phyloP scores from a whole-genome alignment of 73 alveolate species.

The Tetrahymena borealis region DNA sequence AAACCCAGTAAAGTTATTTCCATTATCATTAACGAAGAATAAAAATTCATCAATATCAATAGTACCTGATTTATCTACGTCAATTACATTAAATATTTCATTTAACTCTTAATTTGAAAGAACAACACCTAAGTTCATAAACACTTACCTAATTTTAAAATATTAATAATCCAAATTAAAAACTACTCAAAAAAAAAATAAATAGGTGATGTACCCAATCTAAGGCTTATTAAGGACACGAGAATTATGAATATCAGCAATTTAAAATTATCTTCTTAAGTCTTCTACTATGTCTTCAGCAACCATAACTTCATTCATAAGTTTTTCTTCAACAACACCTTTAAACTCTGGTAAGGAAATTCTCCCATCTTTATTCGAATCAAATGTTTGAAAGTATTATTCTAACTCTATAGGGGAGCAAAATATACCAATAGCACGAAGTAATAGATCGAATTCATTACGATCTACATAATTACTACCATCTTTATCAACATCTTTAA shows the following conservation, averaged over 20 bases:
- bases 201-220: neutral
- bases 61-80: constrained; percentile 32
- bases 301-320: constrained; percentile 23
- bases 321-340: constrained; percentile 4
- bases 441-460: constrained; percentile 10
- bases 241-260: constrained; percentile 23
- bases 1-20: constrained; percentile 18
- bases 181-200: no score
- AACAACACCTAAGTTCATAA: constrained; percentile 21
- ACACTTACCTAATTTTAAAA: constrained; percentile 3
- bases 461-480: constrained; percentile 16
- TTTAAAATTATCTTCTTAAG: constrained; percentile 15
- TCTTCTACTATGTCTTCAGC: constrained; percentile 45
- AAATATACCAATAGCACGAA: constrained; percentile 21
- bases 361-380: constrained; percentile 26
- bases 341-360: constrained; percentile 31
- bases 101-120: constrained; percentile 10
- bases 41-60: constrained; percentile 41
- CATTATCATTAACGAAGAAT: constrained; percentile 9
- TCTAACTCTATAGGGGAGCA: constrained; percentile 8
- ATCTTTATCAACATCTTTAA: constrained; percentile 26
- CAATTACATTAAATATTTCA: constrained; percentile 30
- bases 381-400: constrained; percentile 21
- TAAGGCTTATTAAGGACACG: constrained; percentile 22
- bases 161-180: no score